These are phyloP conservation scores for Mycena venus DNA, from an alignment of 768 basidiomycete genomes.

Conservation along the genomic window DNA sequence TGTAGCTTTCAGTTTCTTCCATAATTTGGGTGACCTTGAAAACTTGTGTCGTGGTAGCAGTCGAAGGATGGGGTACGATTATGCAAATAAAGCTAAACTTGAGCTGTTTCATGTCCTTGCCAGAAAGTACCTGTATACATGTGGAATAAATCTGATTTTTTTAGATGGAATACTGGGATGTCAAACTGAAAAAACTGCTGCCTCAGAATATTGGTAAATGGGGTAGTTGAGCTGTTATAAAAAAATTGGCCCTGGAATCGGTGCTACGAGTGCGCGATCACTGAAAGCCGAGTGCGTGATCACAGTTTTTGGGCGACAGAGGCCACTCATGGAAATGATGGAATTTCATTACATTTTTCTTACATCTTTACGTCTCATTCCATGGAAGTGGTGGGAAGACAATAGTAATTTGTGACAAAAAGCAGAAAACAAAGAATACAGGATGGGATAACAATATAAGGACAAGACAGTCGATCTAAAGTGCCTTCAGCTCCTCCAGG, in stretches of 20 bases:
- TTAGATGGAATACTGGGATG: neutral
- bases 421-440: neutral
- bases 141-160: neutral
- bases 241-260: too few relatives aligned
- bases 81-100: neutral
- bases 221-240: too few relatives aligned
- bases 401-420: neutral
- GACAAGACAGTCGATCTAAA: too few relatives aligned
- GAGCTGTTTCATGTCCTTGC: neutral
- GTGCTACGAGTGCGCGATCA: too few relatives aligned
- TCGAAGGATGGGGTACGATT: neutral
- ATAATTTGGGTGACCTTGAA: neutral
- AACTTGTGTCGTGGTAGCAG: neutral
- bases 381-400: neutral
- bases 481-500: neutral
- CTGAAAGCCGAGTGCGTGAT: too few relatives aligned
- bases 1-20: neutral
- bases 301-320: too few relatives aligned
- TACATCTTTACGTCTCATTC: too few relatives aligned
- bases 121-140: neutral
- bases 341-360: too few relatives aligned
- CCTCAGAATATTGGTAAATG: neutral
- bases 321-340: too few relatives aligned
- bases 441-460: too few relatives aligned
- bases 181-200: neutral